Percentiles rank a stretch among this genome's conserved stretches.
These are phyloP conservation scores for Aspergillus cejpii DNA, from an alignment of 2,329 filamentous ascomycete species.

Conservation along the genomic window DNA sequence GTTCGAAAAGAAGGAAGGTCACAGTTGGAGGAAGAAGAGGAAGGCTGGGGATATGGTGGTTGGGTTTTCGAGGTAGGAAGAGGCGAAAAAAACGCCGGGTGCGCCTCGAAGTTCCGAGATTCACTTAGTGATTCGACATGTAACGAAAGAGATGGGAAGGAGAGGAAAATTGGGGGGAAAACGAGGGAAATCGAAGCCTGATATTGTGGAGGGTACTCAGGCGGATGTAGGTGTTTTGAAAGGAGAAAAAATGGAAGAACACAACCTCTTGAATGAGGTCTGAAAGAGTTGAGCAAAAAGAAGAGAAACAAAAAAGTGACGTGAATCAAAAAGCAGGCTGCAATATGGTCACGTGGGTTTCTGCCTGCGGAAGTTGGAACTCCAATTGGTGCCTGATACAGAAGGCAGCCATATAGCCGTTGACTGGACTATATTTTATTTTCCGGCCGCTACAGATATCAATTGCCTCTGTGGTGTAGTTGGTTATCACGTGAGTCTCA, in stretches of 20 bases:
- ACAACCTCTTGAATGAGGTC: not conserved
- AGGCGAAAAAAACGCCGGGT: constrained; percentile 21
- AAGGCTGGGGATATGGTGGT: not conserved
- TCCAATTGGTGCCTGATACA: not conserved
- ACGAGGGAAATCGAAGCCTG: not conserved
- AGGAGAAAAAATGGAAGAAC: constrained; percentile 3
- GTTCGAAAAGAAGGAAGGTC: constrained; percentile 9
- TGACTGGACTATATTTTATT: no score
- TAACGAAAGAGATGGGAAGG: constrained; percentile 6
- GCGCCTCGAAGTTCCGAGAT: constrained; percentile 22
- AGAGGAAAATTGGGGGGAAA: not conserved
- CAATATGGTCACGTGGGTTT: constrained; percentile 4
- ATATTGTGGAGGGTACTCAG: not conserved
- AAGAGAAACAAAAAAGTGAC: constrained; percentile 28
- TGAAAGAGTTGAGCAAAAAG: not conserved
- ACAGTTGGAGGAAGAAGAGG: not conserved
- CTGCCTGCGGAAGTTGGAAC: not conserved
- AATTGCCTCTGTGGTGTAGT: not conserved
- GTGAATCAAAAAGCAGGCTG: constrained; percentile 12
- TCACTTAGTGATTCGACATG: constrained; percentile 17
- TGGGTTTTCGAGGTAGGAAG: not conserved
- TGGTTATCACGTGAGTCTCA: constrained; percentile 15
- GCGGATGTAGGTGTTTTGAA: not conserved
- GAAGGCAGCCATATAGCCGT: no score
- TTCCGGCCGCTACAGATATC: not conserved